phyloP scores from a whole-genome alignment of 805 yeast species.

The Metschnikowia continentalis region DNA sequence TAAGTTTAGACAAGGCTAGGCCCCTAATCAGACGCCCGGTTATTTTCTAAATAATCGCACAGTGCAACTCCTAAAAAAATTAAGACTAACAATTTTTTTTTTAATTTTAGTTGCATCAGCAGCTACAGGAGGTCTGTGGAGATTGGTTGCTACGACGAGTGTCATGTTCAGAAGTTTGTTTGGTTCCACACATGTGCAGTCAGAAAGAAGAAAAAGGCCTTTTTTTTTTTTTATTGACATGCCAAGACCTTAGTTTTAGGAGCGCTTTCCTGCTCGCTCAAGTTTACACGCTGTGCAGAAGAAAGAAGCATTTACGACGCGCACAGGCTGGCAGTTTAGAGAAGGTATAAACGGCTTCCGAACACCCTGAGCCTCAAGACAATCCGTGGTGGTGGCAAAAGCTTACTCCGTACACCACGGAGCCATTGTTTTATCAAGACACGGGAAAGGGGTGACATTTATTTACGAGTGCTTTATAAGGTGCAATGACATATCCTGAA shows the following conservation, averaged over 20 bases:
- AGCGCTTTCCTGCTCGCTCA: not conserved
- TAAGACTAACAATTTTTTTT: too few species aligned
- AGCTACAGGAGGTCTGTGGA: too few species aligned
- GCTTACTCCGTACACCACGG: not conserved
- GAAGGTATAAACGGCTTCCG: slow-evolving; percentile 2
- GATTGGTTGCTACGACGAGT: not conserved
- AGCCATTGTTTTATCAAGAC: not conserved
- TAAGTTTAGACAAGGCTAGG: not conserved
- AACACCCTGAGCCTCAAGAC: not conserved
- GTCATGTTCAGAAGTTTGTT: not conserved
- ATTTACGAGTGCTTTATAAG: not conserved
- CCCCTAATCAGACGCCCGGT: not conserved
- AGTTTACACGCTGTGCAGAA: not conserved
- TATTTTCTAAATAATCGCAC: not conserved
- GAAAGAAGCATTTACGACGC: slow-evolving; percentile 4
- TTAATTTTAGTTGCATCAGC: too few species aligned
- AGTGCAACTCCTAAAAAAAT: not conserved
- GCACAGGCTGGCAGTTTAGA: not conserved
- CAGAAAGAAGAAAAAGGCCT: not conserved
- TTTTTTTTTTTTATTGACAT: not conserved
- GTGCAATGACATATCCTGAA: not conserved
- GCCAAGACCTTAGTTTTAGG: not conserved
- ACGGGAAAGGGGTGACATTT: not conserved
- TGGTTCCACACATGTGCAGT: not conserved
- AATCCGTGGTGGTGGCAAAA: not conserved